Evolutionary conservation across 768 basidiomycete genomes (phyloP).

Genomic region (Clitopilus hobsonii): DNA sequence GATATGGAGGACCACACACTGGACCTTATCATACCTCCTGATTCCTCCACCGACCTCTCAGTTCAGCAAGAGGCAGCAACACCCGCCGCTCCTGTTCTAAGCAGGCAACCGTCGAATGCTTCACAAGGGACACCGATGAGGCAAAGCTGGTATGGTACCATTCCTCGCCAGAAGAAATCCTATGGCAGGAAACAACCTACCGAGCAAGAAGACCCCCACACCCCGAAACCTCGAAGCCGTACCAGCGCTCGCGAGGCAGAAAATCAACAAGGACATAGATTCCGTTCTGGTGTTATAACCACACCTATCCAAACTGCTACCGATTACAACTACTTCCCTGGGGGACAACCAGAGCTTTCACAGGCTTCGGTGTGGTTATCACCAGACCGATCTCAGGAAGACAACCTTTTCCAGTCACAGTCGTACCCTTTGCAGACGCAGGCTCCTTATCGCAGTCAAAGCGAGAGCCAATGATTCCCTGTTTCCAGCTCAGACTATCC

Average conservation of each 20-base stretch:
- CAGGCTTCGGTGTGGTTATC: background rate
- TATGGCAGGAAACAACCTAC: background rate
- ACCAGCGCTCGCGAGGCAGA: background rate
- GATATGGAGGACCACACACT: background rate
- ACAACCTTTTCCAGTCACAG: conserved; percentile 15
- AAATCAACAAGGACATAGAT: conserved; percentile 4
- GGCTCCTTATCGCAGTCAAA: conserved; percentile 50
- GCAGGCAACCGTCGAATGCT: background rate
- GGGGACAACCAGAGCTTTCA: background rate
- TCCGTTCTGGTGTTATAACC: conserved; percentile 23
- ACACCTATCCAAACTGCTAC: conserved; percentile 8
- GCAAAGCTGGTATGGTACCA: background rate
- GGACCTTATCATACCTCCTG: background rate
- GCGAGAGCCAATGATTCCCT: conserved; percentile 20
- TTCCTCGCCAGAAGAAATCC: background rate
- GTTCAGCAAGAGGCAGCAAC: background rate
- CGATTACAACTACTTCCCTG: background rate
- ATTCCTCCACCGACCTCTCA: background rate
- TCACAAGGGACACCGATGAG: background rate
- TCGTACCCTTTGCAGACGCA: conserved; percentile 46
- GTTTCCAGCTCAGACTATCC: background rate
- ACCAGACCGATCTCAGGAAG: conserved; percentile 10
- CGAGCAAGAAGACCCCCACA: background rate
- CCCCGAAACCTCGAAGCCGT: conserved; percentile 3
- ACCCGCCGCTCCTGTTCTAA: background rate